phyloP scores from a whole-genome alignment of 441 rosid genomes.

The Bruguiera hainesii region DNA sequence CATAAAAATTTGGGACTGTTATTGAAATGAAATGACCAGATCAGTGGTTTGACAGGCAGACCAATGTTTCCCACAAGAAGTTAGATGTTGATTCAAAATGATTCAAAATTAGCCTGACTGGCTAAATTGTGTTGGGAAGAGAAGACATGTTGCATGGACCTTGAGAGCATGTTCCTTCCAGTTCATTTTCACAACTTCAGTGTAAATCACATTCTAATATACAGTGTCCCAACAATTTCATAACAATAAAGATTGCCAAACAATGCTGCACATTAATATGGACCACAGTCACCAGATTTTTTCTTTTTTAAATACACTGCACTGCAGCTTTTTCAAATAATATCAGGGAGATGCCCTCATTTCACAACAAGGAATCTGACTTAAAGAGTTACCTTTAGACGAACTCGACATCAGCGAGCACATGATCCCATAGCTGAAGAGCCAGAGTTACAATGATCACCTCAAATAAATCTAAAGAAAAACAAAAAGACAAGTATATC shows the following conservation, averaged over 20 bases:
- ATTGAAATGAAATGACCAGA: too few species aligned
- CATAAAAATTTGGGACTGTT: too few species aligned
- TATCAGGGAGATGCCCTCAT: not conserved
- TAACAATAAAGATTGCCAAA: constrained; percentile 1
- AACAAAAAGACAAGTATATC: not conserved
- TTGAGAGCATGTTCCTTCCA: too few species aligned
- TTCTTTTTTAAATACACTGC: not conserved
- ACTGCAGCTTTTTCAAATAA: not conserved
- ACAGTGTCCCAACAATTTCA: not conserved
- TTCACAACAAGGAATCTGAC: not conserved
- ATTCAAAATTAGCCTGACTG: too few species aligned
- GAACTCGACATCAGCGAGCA: constrained; percentile 24
- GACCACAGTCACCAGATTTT: not conserved
- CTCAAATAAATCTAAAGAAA: constrained; percentile 8
- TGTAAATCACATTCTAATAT: not conserved
- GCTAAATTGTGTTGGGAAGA: too few species aligned
- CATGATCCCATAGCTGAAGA: constrained; percentile 10
- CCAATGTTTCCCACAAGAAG: too few species aligned
- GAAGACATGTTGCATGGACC: too few species aligned
- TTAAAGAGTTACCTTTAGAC: constrained; percentile 18
- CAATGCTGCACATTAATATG: not conserved
- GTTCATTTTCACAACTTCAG: too few species aligned
- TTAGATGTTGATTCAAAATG: too few species aligned
- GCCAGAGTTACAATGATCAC: not conserved
- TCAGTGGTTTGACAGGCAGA: too few species aligned